A percentile compares a stretch with the other conserved stretches of the same genome.
These are phyloP conservation scores for Trametes sanguinea DNA, from an alignment of 768 basidiomycete species.

Conservation along the genomic window DNA sequence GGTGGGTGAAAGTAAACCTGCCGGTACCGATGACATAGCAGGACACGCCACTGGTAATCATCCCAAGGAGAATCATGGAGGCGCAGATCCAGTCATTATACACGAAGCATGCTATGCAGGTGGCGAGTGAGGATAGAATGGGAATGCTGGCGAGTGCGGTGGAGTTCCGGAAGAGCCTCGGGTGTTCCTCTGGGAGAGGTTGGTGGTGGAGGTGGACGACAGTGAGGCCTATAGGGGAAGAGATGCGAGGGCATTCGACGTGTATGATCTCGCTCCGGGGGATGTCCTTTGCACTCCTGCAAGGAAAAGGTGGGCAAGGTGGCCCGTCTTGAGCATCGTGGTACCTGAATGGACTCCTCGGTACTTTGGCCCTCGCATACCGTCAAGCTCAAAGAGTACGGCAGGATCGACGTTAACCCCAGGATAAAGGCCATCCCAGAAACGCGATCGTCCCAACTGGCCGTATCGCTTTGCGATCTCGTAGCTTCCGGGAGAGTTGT, in stretches of 20 bases:
- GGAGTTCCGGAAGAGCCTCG: conserved; percentile 12
- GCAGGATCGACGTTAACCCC: conserved; percentile 20
- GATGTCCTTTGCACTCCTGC: conserved; percentile 14
- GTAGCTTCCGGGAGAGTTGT: conserved; percentile 21
- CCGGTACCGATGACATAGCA: conserved; percentile 15
- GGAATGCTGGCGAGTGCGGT: conserved; percentile 15
- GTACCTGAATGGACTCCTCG: conserved; percentile 18
- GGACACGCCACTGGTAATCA: conserved; percentile 12
- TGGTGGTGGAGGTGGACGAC: conserved; percentile 4
- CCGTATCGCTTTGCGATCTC: conserved; percentile 22
- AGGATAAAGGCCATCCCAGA: conserved; percentile 23
- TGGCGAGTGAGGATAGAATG: conserved; percentile 10
- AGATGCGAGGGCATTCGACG: background rate
- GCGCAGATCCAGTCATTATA: conserved; percentile 18
- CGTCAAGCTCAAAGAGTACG: conserved; percentile 20
- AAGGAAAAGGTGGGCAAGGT: conserved; percentile 13
- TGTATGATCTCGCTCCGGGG: background rate
- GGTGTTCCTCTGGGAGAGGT: background rate
- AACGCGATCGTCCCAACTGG: conserved; percentile 17
- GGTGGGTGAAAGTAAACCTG: conserved; percentile 16
- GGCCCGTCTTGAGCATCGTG: conserved; percentile 16
- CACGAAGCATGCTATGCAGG: conserved; percentile 11
- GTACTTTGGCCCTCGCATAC: conserved; percentile 12
- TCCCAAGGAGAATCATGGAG: conserved; percentile 20
- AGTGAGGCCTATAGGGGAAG: conserved; percentile 7